These are phyloP conservation scores for Crepidotus variabilis DNA, from an alignment of 768 basidiomycete species.

Conservation along the genomic window DNA sequence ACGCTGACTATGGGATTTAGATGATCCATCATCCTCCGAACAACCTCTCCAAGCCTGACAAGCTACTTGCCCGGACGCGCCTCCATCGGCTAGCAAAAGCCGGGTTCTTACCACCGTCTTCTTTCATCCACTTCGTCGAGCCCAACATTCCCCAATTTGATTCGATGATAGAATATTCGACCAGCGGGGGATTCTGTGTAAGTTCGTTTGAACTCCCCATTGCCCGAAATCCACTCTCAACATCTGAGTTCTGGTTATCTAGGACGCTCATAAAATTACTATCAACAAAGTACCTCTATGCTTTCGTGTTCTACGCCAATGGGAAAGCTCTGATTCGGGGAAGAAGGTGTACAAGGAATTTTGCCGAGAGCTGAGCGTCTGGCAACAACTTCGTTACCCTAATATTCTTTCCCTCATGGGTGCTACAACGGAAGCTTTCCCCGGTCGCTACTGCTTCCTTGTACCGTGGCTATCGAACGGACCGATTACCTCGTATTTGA, in stretches of 20 bases:
- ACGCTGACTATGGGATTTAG: not conserved
- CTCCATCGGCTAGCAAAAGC: conserved; percentile 12
- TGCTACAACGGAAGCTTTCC: conserved; percentile 14
- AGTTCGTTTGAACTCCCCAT: not conserved
- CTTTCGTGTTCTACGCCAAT: conserved; percentile 17
- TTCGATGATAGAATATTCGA: not conserved
- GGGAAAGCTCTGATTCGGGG: conserved; percentile 9
- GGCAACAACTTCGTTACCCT: conserved; percentile 21
- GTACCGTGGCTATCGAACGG: conserved; percentile 22
- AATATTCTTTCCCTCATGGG: conserved; percentile 24
- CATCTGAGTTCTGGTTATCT: too few relatives aligned
- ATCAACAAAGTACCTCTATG: conserved; percentile 12
- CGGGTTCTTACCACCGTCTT: conserved; percentile 18
- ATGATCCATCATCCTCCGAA: conserved; percentile 11
- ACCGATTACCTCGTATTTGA: conserved; percentile 16
- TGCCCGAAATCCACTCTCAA: not conserved
- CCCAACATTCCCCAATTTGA: conserved; percentile 14
- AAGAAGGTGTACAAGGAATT: conserved; percentile 18
- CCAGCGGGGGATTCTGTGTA: not conserved
- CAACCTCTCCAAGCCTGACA: conserved; percentile 4
- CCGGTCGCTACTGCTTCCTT: conserved; percentile 15
- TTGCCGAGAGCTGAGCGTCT: conserved; percentile 18
- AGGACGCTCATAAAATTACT: conserved; percentile 18
- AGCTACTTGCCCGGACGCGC: conserved; percentile 9
- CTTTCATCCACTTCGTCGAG: conserved; percentile 13